Evolutionary conservation across 495 filamentous ascomycete species (phyloP).

Genomic region (Hyaloscypha hepaticicola): DNA sequence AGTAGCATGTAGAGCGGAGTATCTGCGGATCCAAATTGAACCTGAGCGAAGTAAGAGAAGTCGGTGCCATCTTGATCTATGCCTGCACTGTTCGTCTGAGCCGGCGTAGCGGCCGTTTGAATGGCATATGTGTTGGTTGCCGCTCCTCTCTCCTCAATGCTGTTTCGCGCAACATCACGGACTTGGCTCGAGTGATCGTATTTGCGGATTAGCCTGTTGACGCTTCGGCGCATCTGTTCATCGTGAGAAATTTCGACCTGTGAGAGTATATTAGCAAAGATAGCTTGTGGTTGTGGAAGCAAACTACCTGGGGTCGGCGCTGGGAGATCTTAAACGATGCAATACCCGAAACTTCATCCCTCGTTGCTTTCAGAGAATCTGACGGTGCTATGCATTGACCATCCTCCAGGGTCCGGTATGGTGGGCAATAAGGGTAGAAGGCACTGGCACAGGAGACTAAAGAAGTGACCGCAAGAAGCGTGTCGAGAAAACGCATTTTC

Average conservation of each 20-base stretch:
- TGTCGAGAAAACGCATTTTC: conserved; percentile 8
- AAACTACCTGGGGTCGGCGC: conserved; percentile 18
- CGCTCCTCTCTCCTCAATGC: conserved; percentile 40
- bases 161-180: conserved; percentile 11
- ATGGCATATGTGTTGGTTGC: conserved; percentile 55
- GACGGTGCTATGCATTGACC: background rate
- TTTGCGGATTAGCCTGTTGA: conserved; percentile 23
- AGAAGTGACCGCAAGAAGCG: background rate
- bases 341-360: background rate
- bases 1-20: conserved; percentile 70
- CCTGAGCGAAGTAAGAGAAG: conserved; percentile 71
- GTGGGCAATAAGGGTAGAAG: conserved; percentile 37
- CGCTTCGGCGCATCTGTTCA: conserved; percentile 14
- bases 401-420: conserved; percentile 17
- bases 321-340: conserved; percentile 25
- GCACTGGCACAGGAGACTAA: conserved; percentile 13
- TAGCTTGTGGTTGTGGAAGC: background rate
- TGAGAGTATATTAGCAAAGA: conserved; percentile 4
- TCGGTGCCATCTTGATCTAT: conserved; percentile 76
- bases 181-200: conserved; percentile 12
- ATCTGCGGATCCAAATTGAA: conserved; percentile 63
- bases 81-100: conserved; percentile 55
- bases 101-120: conserved; percentile 52
- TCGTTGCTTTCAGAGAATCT: background rate
- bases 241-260: conserved; percentile 17